A percentile compares a stretch with the other conserved stretches of the same genome.
phyloP scores from a whole-genome alignment of 2,329 filamentous ascomycete genomes.

The Fusarium sp. region DNA sequence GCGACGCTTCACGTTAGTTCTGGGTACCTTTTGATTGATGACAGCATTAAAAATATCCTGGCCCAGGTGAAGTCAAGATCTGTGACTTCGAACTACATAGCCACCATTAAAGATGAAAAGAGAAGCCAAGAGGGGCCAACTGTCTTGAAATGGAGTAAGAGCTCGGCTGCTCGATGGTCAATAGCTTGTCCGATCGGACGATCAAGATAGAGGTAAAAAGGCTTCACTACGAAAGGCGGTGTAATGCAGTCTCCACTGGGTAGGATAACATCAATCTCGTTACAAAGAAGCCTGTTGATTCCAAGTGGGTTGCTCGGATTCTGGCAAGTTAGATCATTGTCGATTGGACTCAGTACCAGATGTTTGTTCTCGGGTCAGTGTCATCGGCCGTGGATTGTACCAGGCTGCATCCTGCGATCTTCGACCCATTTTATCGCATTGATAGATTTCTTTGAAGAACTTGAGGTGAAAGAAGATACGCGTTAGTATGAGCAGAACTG shows the following conservation, averaged over 20 bases:
- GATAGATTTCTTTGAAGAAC: fast-evolving
- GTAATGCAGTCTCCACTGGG: not conserved
- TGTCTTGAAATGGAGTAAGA: not conserved
- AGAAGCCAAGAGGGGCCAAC: fast-evolving
- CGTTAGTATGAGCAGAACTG: not conserved
- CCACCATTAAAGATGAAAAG: not conserved
- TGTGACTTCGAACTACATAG: not conserved
- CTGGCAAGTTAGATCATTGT: not conserved
- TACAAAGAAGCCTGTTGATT: not conserved
- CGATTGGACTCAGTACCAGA: no score
- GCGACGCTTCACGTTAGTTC: no score
- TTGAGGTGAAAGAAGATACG: fast-evolving
- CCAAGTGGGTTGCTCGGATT: not conserved
- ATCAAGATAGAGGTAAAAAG: not conserved
- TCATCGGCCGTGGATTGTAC: no score
- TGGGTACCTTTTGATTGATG: no score
- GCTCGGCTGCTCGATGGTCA: not conserved
- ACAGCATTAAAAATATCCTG: no score
- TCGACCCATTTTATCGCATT: not conserved
- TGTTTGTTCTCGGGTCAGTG: no score
- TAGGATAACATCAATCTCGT: not conserved
- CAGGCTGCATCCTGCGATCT: not conserved
- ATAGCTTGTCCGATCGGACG: not conserved
- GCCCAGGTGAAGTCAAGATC: not conserved
- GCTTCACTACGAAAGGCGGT: not conserved